Evolutionary conservation across 1,284 basidiomycete species (phyloP), one percentile per base, ranked within the genome.

Genomic region (Cutaneotrichosporon sp.): DNA sequence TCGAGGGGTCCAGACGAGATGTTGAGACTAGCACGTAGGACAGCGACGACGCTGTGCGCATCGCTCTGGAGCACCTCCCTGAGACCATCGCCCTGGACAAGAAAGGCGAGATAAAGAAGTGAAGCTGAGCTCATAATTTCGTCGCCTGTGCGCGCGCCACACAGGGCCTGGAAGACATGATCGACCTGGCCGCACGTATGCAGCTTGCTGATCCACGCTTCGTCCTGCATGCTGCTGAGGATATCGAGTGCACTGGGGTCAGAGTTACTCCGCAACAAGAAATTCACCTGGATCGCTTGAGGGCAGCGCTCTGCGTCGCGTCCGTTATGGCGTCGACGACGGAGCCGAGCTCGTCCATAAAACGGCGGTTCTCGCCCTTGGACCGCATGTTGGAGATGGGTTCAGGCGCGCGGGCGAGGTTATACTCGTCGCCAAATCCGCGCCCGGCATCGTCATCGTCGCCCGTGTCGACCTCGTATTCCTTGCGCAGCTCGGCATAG

Each of bases 261-360:
- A 52, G 47, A 39, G 13, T 21, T 7, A 14, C 9, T 4, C 3
- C 35, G 13, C 9, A 43, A 37, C n/a, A 15, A 2, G 34, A 34
- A 21, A 58, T 59, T 26, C 35, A 73, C 70, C 69, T 72, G 44
- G 62, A 56, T 13, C 67, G 55, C 41, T 55, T 55, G 17, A 66
- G 59, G 0, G 60, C 55, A 5, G 50, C 56, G 4, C 60, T 47
- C 4, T 46, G 43, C 2, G 8, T 13, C 8, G 58, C 22, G 48
- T 67, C 64, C 2, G 43, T 39, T 2, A 75, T 52, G 1, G 67
- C 67, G 10, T 72, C 69, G 2, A 70, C 49, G 15, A 73, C 56
- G 46, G 66, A 70, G 4, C 52, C 61, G 3, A 74, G 38, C 56
- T 75, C 71, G 52, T 74, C 73, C 60, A 70, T 63, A 56, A 74